A percentile compares a stretch with the other conserved stretches of the same genome.
These are phyloP conservation scores for Candida ulmi DNA, from an alignment of 805 yeast species.

Conservation along the genomic window DNA sequence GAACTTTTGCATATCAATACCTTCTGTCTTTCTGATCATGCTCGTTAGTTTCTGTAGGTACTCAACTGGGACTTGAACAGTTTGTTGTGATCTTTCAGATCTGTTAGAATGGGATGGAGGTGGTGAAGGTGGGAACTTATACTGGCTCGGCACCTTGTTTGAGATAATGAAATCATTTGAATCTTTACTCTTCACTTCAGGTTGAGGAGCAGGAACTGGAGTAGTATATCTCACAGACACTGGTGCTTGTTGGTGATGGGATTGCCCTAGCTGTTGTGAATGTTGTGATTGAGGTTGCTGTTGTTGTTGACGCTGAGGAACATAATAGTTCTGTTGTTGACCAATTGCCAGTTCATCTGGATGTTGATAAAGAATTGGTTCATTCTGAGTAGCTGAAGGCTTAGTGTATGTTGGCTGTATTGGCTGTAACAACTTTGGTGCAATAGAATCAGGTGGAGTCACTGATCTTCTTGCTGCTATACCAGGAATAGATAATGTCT, in stretches of 20 bases:
- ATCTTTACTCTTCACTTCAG: not conserved
- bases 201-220: not conserved
- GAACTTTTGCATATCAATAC: slow-evolving; percentile 17
- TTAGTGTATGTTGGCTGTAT: not conserved
- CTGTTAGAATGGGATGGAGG: slow-evolving; percentile 1
- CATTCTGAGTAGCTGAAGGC: slow-evolving; percentile 15
- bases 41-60: slow-evolving; percentile 20
- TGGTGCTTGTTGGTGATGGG: not conserved
- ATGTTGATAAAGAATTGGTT: slow-evolving; percentile 16
- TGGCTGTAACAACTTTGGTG: slow-evolving; percentile 17
- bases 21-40: slow-evolving; percentile 18
- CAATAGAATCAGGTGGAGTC: slow-evolving; percentile 9
- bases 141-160: slow-evolving; percentile 39
- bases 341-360: slow-evolving; percentile 14
- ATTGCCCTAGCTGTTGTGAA: not conserved
- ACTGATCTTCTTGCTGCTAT: slow-evolving; percentile 21
- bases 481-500: slow-evolving; percentile 58
- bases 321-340: not conserved
- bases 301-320: not conserved
- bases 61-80: slow-evolving; percentile 23
- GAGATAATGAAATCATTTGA: slow-evolving; percentile 43
- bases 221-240: too few species aligned
- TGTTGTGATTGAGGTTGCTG: not conserved
- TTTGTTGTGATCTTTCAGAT: slow-evolving; percentile 4
- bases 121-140: slow-evolving; percentile 48